phyloP scores from a whole-genome alignment of 306 rosid genomes.

The Senna tora region DNA sequence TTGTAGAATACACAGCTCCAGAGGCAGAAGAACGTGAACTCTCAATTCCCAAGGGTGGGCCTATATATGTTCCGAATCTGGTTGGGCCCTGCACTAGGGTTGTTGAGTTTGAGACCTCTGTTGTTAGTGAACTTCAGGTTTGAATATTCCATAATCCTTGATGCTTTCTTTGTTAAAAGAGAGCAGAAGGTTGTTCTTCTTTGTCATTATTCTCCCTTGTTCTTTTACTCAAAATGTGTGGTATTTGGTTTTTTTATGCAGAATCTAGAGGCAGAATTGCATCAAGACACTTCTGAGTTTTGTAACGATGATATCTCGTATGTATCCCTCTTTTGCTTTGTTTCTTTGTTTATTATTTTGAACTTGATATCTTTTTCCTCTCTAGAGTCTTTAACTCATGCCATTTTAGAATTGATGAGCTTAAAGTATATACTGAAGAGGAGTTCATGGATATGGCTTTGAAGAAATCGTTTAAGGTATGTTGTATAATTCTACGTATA shows the following conservation, averaged over 20 bases:
- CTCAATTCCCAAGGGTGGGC: constrained; percentile 79
- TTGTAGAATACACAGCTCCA: constrained; percentile 31
- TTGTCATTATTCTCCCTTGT: background rate
- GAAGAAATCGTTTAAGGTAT: constrained; percentile 61
- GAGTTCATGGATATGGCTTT: constrained; percentile 84
- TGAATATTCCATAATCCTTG: background rate
- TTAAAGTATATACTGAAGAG: constrained; percentile 69
- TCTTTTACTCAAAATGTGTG: background rate
- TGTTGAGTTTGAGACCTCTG: constrained; percentile 52
- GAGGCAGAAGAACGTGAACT: constrained; percentile 36
- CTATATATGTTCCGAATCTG: constrained; percentile 67
- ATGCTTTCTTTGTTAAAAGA: background rate
- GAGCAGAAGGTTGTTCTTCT: background rate
- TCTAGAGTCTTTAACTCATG: background rate
- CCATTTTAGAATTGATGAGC: constrained; percentile 72
- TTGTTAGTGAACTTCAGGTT: constrained; percentile 69
- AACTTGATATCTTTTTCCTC: background rate
- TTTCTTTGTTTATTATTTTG: background rate
- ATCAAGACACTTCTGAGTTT: constrained; percentile 40
- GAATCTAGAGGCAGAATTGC: constrained; percentile 59
- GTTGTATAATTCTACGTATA: background rate
- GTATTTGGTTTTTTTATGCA: constrained; percentile 37
- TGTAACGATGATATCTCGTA: constrained; percentile 66
- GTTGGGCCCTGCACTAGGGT: constrained; percentile 57
- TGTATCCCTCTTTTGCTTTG: constrained; percentile 18